A percentile compares a stretch with the other conserved stretches of the same genome.
phyloP scores from a whole-genome alignment of 2,329 filamentous ascomycete species.

The Ophiocordyceps robertsii region DNA sequence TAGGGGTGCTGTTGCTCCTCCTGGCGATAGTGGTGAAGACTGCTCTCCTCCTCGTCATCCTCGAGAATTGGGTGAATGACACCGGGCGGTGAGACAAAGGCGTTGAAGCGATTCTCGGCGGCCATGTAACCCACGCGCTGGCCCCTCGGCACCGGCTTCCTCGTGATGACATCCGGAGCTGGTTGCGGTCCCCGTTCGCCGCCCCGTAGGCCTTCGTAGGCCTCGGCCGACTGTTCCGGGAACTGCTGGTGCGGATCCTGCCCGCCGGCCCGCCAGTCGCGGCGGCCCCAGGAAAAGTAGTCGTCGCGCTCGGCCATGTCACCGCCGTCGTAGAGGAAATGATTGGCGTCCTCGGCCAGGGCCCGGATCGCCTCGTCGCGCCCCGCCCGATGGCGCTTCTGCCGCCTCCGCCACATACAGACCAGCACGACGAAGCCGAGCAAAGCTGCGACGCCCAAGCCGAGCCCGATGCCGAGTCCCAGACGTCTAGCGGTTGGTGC shows the following conservation, averaged over 20 bases:
- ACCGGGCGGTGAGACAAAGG: slow-evolving; percentile 18
- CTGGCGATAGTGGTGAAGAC: slow-evolving; percentile 7
- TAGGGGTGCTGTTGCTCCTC: neutral
- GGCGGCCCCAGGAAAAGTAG: slow-evolving; percentile 14
- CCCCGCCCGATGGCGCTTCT: slow-evolving; percentile 19
- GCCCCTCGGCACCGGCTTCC: slow-evolving; percentile 19
- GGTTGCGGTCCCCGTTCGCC: slow-evolving; percentile 5
- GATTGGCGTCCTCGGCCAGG: slow-evolving; percentile 31
- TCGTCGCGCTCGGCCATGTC: slow-evolving; percentile 31
- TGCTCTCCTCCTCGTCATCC: slow-evolving; percentile 38
- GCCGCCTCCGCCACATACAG: slow-evolving; percentile 36
- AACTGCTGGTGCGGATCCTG: slow-evolving; percentile 20
- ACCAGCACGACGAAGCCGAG: slow-evolving; percentile 31
- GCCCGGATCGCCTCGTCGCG: slow-evolving; percentile 32
- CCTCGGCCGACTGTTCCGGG: slow-evolving; percentile 28
- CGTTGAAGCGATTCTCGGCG: slow-evolving; percentile 13
- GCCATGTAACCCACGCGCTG: slow-evolving; percentile 18
- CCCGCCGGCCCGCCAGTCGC: slow-evolving; percentile 34
- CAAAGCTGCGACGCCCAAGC: slow-evolving; percentile 35
- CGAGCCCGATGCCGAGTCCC: slow-evolving; percentile 52
- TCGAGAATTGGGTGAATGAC: slow-evolving; percentile 46
- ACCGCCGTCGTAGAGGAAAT: slow-evolving; percentile 29
- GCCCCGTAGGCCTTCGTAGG: slow-evolving; percentile 36
- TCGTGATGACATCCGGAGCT: slow-evolving; percentile 16
- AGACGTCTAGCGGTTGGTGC: slow-evolving; percentile 18